Conservation (phyloP, 768 basidiomycete species). For the Cyclocybe cylindracea region DNA sequence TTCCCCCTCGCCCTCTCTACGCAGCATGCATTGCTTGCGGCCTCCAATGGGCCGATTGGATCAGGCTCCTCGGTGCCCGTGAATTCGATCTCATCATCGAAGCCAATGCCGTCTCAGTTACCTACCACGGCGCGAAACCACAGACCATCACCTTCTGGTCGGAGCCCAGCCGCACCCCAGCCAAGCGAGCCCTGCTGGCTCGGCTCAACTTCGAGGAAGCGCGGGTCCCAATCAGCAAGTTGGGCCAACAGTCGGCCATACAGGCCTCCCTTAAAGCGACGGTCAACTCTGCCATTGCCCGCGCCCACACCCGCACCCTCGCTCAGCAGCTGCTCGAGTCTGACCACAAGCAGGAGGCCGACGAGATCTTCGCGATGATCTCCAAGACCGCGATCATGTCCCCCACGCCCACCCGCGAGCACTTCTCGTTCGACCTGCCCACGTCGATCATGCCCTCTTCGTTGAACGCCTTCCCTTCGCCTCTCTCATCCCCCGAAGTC, state of each 20-base stretch:
- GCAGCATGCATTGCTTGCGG: constrained; percentile 34
- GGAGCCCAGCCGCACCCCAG: constrained; percentile 17
- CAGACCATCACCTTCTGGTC: constrained; percentile 30
- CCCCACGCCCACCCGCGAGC: constrained; percentile 34
- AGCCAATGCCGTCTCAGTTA: constrained; percentile 25
- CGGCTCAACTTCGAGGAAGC: constrained; percentile 14
- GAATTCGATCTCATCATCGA: constrained; percentile 37
- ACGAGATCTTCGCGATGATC: constrained; percentile 38
- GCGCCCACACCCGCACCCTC: constrained; percentile 26
- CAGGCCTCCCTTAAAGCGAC: constrained; percentile 18
- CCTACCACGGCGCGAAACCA: constrained; percentile 24
- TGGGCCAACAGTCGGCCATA: constrained; percentile 18
- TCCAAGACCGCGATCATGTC: constrained; percentile 31
- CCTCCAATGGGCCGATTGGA: constrained; percentile 38
- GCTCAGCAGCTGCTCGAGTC: constrained; percentile 35
- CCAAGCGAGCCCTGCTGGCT: constrained; percentile 15
- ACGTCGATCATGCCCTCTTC: constrained; percentile 10
- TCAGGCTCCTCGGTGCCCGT: constrained; percentile 30
- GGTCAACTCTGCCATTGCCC: constrained; percentile 19
- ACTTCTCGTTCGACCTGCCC: constrained; percentile 20
- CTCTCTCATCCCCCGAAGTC: constrained; percentile 21
- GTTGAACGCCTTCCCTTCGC: constrained; percentile 16
- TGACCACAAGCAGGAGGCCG: constrained; percentile 30
- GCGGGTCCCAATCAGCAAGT: constrained; percentile 30
- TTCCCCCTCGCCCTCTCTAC: constrained; percentile 38